A percentile compares a stretch with the other conserved stretches of the same genome.
phyloP scores from a whole-genome alignment of 768 basidiomycete species.

The Kondoa subrosea region DNA sequence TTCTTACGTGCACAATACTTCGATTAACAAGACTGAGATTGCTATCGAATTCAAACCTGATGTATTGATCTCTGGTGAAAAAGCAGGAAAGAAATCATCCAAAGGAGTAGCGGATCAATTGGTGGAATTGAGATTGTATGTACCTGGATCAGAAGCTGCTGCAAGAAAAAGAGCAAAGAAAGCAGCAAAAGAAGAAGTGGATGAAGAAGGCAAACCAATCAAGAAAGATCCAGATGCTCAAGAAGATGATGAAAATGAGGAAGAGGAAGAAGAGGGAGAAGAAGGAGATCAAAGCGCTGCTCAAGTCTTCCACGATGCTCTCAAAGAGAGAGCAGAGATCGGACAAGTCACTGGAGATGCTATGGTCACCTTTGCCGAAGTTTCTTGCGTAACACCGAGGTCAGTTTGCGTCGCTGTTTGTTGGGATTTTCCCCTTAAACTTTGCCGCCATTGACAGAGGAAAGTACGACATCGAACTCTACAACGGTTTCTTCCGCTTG shows the following conservation, averaged over 20 bases:
- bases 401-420: slow-evolving; percentile 17
- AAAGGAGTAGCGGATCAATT: slow-evolving; percentile 52
- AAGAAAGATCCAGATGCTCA: slow-evolving; percentile 40
- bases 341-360: slow-evolving; percentile 79
- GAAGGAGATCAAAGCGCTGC: slow-evolving; percentile 75
- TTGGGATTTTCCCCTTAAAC: not conserved
- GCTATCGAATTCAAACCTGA: slow-evolving; percentile 63
- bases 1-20: slow-evolving; percentile 76
- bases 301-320: slow-evolving; percentile 85
- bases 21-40: slow-evolving; percentile 95
- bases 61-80: slow-evolving; percentile 29
- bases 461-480: slow-evolving; percentile 96
- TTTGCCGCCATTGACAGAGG: slow-evolving; percentile 41
- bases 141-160: slow-evolving; percentile 56
- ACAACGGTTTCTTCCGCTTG: slow-evolving; percentile 75
- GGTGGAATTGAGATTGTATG: slow-evolving; percentile 89
- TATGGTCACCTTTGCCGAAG: slow-evolving; percentile 85
- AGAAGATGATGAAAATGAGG: slow-evolving; percentile 29
- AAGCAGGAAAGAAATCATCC: slow-evolving; percentile 30
- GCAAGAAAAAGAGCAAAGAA: slow-evolving; percentile 35
- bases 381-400: slow-evolving; percentile 74
- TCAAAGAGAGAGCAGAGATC: slow-evolving; percentile 92
- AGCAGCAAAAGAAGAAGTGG: slow-evolving; percentile 30
- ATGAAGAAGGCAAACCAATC: slow-evolving; percentile 39
- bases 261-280: slow-evolving; percentile 31